Evolutionary conservation across 1,284 basidiomycete species (phyloP), one percentile per base, ranked within the genome.

Genomic region (Meira miltonrushii): DNA sequence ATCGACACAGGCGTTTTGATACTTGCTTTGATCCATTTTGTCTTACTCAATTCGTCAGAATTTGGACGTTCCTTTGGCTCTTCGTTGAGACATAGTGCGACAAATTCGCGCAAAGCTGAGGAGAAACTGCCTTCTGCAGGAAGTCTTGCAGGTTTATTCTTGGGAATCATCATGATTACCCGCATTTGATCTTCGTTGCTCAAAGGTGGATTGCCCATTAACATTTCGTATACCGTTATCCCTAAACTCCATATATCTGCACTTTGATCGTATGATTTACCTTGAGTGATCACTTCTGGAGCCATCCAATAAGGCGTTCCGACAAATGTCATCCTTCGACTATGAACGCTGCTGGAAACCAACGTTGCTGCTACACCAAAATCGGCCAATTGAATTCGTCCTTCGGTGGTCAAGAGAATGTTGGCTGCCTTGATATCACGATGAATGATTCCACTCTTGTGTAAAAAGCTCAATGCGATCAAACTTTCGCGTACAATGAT

Each of bases 251-350:
- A 97, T 53, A 97, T 91, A 74, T 97, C 94, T 4, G 93, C 94
- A 74, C 92, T 91, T 37, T 88, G 88, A 73, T 97, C 93, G 78
- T 98, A 98, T 47, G 87, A 83, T 38, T 62, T 64, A 47, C 65
- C 65, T 39, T 64, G 55, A 33, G 55, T 37, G 39, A 94, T 89
- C 5, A 97, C 92, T 79, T 97, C 94, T 0, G 93, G 93, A 0
- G 93, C 93, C 94, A 97, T 97, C 93, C 93, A 97, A 77, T 94
- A 91, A 0, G 92, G 93, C 0, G 94, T 97, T 1, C 94, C 94
- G 62, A 93, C 90, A 66, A 96, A 86, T 0, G 93, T 97, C 51
- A 91, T 92, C 21, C 93, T 85, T 79, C 96, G 97, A 77, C 89
- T 89, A 6, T 87, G 87, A 61, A 77, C 39, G 69, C 69, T 74